These are phyloP conservation scores for Fusarium vanettenii DNA, from an alignment of 2,329 filamentous ascomycete genomes.

Conservation along the genomic window DNA sequence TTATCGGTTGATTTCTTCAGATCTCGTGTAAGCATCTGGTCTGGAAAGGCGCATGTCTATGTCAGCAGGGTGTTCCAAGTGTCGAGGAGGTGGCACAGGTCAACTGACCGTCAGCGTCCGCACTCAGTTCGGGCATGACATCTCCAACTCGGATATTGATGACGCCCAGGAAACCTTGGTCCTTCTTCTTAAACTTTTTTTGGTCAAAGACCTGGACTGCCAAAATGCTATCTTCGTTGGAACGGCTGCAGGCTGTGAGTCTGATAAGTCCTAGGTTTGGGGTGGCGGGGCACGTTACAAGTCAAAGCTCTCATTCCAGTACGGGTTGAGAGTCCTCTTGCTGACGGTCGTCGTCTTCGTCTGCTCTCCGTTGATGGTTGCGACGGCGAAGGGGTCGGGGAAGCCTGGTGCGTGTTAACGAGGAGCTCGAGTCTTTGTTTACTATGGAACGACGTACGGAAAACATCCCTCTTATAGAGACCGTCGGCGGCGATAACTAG, in stretches of 20 bases:
- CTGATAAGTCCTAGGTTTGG: slow-evolving; percentile 5
- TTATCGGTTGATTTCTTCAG: slow-evolving; percentile 99
- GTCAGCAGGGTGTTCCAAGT: slow-evolving; percentile 45
- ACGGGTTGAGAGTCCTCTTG: slow-evolving; percentile 98
- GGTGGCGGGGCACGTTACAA: slow-evolving; percentile 73
- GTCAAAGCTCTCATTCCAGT: slow-evolving; percentile 99
- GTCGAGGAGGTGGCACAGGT: slow-evolving; percentile 11
- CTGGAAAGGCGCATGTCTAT: slow-evolving; percentile 54
- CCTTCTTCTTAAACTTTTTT: slow-evolving; percentile 99
- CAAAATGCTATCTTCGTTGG: slow-evolving; percentile 94
- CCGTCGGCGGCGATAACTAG: slow-evolving; percentile 98
- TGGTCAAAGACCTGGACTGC: slow-evolving; percentile 99
- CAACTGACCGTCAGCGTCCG: slow-evolving; percentile 87
- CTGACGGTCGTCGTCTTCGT: slow-evolving; percentile 98
- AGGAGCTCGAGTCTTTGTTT: neutral
- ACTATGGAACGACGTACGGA: slow-evolving; percentile 74
- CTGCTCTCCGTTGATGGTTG: slow-evolving; percentile 96
- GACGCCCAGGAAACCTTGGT: slow-evolving; percentile 96
- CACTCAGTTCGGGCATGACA: slow-evolving; percentile 84
- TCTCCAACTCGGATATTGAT: slow-evolving; percentile 97
- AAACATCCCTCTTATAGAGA: slow-evolving; percentile 98
- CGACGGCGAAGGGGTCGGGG: slow-evolving; percentile 96
- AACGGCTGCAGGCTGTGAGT: slow-evolving; percentile 69
- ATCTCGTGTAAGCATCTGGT: slow-evolving; percentile 98
- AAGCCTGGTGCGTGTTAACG: slow-evolving; percentile 73